Evolutionary conservation across 768 basidiomycete species (phyloP).

Genomic region (Pisolithus microcarpus): DNA sequence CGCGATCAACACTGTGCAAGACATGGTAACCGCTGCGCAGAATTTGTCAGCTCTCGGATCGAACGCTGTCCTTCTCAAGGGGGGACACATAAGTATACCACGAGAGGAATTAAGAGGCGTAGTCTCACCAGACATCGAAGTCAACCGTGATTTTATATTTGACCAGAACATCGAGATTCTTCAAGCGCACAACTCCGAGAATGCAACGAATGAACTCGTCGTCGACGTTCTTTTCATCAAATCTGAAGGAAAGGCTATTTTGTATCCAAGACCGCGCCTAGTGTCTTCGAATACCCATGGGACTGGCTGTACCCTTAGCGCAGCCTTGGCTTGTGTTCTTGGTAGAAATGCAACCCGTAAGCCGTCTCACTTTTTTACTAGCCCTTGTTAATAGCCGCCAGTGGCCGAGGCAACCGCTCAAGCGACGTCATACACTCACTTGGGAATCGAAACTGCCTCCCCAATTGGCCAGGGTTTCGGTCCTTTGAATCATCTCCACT

Average conservation of each 20-base stretch:
- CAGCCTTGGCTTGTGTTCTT: conserved; percentile 67
- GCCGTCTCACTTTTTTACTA: neutral
- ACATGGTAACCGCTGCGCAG: conserved; percentile 54
- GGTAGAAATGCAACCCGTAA: conserved; percentile 42
- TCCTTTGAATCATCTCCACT: conserved; percentile 82
- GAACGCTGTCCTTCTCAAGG: conserved; percentile 69
- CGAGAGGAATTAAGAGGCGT: conserved; percentile 38
- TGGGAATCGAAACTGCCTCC: conserved; percentile 63
- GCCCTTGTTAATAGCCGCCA: conserved; percentile 14
- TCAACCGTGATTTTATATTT: conserved; percentile 40
- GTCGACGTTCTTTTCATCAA: conserved; percentile 55
- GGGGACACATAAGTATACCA: conserved; percentile 61
- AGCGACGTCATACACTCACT: conserved; percentile 68
- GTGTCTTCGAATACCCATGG: conserved; percentile 77
- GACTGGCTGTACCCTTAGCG: conserved; percentile 87
- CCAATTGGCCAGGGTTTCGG: conserved; percentile 71
- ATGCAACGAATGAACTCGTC: conserved; percentile 34
- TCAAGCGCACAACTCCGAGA: conserved; percentile 14
- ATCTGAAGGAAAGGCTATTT: conserved; percentile 27
- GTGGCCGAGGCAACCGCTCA: conserved; percentile 50
- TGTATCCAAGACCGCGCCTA: conserved; percentile 57
- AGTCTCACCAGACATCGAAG: conserved; percentile 17
- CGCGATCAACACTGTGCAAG: conserved; percentile 40
- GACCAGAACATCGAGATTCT: conserved; percentile 63
- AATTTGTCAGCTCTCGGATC: conserved; percentile 43